A percentile compares a stretch with the other conserved stretches of the same genome.
Evolutionary conservation across 192 early-diverging fungal genomes (phyloP).

Genomic region (Phycomyces nitens): DNA sequence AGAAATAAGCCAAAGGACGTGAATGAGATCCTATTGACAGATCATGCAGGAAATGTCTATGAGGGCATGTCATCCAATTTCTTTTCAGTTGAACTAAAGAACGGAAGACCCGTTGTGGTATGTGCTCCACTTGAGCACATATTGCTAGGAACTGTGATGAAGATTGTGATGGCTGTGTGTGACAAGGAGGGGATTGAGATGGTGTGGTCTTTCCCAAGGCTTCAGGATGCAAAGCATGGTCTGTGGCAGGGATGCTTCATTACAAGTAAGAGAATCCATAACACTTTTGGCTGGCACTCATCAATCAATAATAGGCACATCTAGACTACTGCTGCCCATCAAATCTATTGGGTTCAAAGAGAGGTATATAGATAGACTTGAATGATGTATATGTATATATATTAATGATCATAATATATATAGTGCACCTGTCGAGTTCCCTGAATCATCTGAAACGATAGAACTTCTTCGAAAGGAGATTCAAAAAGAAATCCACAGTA

Average conservation of each 20-base stretch:
- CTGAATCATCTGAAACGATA: conserved; percentile 11
- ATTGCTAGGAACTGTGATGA: conserved; percentile 62
- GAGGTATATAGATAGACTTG: conserved; percentile 31
- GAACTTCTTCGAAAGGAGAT: conserved; percentile 18
- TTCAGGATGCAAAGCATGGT: conserved; percentile 32
- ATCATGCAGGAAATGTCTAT: conserved; percentile 54
- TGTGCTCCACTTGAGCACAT: conserved; percentile 59
- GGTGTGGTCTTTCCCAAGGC: conserved; percentile 50
- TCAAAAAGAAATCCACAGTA: conserved; percentile 18
- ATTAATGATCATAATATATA: conserved; percentile 5
- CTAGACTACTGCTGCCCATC: conserved; percentile 52
- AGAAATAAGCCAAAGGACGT: conserved; percentile 38
- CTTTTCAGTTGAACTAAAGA: conserved; percentile 39
- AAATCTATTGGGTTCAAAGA: conserved; percentile 41
- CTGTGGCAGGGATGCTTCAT: conserved; percentile 69
- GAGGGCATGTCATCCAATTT: conserved; percentile 75
- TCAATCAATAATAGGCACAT: conserved; percentile 45
- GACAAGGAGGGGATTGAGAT: conserved; percentile 48
- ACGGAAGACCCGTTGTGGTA: conserved; percentile 31
- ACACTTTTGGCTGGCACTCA: not conserved
- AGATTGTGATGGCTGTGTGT: conserved; percentile 56
- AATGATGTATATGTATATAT: conserved; percentile 2
- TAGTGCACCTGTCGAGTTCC: conserved; percentile 20
- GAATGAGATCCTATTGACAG: conserved; percentile 58
- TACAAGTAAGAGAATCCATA: conserved; percentile 45